Percentiles rank a stretch among this genome's conserved stretches.
These are phyloP conservation scores for Pluteus cervinus DNA, from an alignment of 768 basidiomycete genomes.

Conservation along the genomic window DNA sequence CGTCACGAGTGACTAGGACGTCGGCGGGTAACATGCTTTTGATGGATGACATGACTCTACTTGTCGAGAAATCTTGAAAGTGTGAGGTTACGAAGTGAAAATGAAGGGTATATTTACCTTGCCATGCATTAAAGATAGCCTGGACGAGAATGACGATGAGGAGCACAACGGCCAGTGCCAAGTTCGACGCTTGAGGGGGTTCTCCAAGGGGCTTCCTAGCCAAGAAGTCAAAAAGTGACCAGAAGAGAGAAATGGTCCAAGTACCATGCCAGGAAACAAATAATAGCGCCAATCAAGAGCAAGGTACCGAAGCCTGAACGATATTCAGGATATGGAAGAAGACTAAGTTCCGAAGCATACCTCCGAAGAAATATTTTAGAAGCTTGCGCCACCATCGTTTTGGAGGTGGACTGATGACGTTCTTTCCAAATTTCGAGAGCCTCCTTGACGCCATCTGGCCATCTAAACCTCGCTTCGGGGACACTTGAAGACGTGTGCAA, in stretches of 20 bases:
- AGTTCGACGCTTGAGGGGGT: constrained; percentile 47
- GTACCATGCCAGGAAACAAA: constrained; percentile 50
- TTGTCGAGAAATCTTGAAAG: constrained; percentile 54
- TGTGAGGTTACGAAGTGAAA: too few relatives aligned
- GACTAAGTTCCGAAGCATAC: too few relatives aligned
- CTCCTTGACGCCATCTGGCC: constrained; percentile 39
- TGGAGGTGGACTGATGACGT: constrained; percentile 43
- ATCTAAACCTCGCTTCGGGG: constrained; percentile 43
- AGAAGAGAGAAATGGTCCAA: background rate
- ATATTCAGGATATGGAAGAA: too few relatives aligned
- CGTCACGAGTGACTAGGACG: constrained; percentile 55
- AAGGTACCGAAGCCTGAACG: constrained; percentile 44
- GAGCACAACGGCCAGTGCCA: constrained; percentile 56
- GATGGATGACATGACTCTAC: constrained; percentile 56
- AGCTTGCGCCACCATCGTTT: constrained; percentile 37
- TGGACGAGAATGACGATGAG: constrained; percentile 33
- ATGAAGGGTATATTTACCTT: too few relatives aligned
- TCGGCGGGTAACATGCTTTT: constrained; percentile 62
- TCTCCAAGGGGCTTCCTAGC: constrained; percentile 57
- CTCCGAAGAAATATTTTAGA: constrained; percentile 46
- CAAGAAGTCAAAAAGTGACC: constrained; percentile 10
- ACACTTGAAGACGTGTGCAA: constrained; percentile 36
- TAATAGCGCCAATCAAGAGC: constrained; percentile 37
- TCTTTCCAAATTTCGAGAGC: constrained; percentile 39
- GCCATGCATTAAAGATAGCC: constrained; percentile 41